These are phyloP conservation scores for Pichia thaimueangensis DNA, from an alignment of 805 yeast genomes.

Conservation along the genomic window DNA sequence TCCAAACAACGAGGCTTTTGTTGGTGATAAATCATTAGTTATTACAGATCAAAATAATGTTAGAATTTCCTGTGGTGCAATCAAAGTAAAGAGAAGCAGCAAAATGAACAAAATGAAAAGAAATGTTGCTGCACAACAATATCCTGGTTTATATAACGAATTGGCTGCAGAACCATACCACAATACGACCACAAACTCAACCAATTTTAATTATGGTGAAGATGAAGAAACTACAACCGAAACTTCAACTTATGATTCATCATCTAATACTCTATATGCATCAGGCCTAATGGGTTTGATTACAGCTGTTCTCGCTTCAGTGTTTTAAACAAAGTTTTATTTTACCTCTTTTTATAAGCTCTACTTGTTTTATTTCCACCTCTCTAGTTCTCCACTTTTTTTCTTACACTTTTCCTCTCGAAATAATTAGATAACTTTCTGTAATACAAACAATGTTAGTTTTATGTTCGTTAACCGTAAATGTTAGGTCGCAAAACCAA, in stretches of 20 bases:
- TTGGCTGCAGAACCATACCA: conserved; percentile 1
- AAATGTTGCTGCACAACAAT: conserved; percentile 16
- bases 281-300: conserved; percentile 18
- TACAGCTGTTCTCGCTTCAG: conserved; percentile 21
- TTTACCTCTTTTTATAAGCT: too few species aligned
- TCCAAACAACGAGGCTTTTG: conserved; percentile 46
- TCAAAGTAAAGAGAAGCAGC: conserved; percentile 32
- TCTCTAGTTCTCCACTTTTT: too few species aligned
- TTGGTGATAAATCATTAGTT: conserved; percentile 51
- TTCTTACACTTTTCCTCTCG: too few species aligned
- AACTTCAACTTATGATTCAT: conserved; percentile 7
- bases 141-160: neutral
- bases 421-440: too few species aligned
- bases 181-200: conserved; percentile 8
- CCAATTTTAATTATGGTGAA: neutral
- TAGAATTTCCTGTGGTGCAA: conserved; percentile 59
- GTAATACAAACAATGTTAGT: too few species aligned
- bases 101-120: conserved; percentile 22
- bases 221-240: conserved; percentile 3
- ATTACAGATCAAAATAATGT: conserved; percentile 51
- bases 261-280: conserved; percentile 7
- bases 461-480: too few species aligned
- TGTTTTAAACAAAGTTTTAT: conserved; percentile 19
- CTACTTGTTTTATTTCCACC: too few species aligned
- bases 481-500: too few species aligned